A percentile compares a stretch with the other conserved stretches of the same genome.
Evolutionary conservation across 176 grass and related monocot genomes (phyloP).

Genomic region (Carex cristatella): DNA sequence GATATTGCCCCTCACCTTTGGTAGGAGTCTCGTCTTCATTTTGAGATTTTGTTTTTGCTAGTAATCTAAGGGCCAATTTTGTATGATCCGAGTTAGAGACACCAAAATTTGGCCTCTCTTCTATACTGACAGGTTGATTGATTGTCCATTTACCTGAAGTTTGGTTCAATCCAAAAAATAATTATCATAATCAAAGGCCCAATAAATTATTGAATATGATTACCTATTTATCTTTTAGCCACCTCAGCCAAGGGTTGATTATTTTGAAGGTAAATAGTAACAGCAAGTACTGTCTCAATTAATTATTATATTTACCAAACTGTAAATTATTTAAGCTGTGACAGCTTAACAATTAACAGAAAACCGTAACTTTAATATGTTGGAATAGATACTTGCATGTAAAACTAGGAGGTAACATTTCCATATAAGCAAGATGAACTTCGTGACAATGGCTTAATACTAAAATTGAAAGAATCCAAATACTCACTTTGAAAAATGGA

Average conservation of each 20-base stretch:
- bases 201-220: background rate
- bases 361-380: background rate
- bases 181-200: background rate
- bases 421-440: background rate
- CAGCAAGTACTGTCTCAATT: background rate
- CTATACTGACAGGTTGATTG: background rate
- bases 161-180: background rate
- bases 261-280: background rate
- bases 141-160: constrained; percentile 1
- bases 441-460: background rate
- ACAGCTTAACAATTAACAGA: background rate
- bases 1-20: background rate
- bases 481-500: constrained; percentile 22
- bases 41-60: constrained; percentile 11
- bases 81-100: background rate
- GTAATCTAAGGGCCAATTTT: constrained; percentile 14
- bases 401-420: background rate
- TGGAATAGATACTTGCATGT: background rate
- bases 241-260: background rate
- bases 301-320: background rate
- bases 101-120: background rate
- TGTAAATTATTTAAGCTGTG: background rate
- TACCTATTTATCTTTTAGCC: too few relatives aligned
- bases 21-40: background rate
- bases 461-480: background rate